Percentiles rank a stretch among this genome's conserved stretches.
phyloP scores from a whole-genome alignment of 2,329 filamentous ascomycete species.

The Drechslerella stenobrocha region DNA sequence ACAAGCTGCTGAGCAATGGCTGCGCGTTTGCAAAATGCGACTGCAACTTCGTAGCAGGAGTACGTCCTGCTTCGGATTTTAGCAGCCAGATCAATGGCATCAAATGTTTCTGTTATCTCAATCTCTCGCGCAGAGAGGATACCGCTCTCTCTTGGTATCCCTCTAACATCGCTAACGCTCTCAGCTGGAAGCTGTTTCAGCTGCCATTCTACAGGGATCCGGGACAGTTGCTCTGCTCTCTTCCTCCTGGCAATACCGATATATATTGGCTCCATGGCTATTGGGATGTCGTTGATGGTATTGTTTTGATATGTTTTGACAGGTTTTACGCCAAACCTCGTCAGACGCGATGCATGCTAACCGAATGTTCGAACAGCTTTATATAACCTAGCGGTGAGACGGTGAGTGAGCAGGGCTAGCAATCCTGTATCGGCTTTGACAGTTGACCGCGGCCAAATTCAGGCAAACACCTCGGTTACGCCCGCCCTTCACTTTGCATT shows the following conservation, averaged over 20 bases:
- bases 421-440: neutral
- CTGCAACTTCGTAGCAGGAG: slow-evolving; percentile 56
- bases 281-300: no score
- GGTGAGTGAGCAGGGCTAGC: neutral
- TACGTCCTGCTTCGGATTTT: slow-evolving; percentile 54
- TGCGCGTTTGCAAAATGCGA: slow-evolving; percentile 61
- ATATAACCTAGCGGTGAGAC: no score
- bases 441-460: neutral
- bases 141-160: slow-evolving; percentile 56
- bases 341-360: no score
- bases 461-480: no score
- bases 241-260: slow-evolving; percentile 55
- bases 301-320: no score
- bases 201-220: slow-evolving; percentile 55
- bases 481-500: no score
- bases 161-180: slow-evolving; percentile 54
- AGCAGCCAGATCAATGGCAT: slow-evolving; percentile 57
- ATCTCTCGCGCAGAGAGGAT: slow-evolving; percentile 59
- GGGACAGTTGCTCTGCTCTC: slow-evolving; percentile 53
- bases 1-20: slow-evolving; percentile 60
- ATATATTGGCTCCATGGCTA: slow-evolving; percentile 14
- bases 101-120: slow-evolving; percentile 59
- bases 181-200: slow-evolving; percentile 51
- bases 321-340: no score
- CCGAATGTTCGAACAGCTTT: no score